phyloP scores from a whole-genome alignment of 2,329 filamentous ascomycete genomes.

The Beauveria sp. region DNA sequence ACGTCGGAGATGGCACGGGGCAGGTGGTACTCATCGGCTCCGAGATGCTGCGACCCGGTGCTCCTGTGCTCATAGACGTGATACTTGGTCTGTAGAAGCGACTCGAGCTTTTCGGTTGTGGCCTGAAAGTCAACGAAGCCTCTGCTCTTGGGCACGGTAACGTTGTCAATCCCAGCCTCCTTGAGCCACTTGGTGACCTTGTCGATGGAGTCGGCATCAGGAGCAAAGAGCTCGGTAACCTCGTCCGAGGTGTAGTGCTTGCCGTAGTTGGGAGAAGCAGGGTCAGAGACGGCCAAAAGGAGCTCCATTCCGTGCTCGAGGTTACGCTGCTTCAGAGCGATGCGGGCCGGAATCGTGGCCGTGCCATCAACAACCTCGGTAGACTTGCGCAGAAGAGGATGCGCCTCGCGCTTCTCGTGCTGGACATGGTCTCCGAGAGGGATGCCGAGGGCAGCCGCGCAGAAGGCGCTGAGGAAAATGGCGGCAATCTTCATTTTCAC shows the following conservation, averaged over 20 bases:
- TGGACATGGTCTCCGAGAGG: constrained; percentile 1
- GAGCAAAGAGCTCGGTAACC: neutral
- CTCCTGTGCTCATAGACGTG: constrained; percentile 39
- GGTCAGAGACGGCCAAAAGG: constrained; percentile 3
- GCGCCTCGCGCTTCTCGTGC: neutral
- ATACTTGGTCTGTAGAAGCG: constrained; percentile 43
- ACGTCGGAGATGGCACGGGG: constrained; percentile 27
- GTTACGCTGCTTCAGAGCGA: constrained; percentile 7
- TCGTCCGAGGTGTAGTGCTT: constrained; percentile 7
- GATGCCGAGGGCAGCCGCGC: constrained; percentile 1
- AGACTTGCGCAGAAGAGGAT: neutral
- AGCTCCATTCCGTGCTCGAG: constrained; percentile 5
- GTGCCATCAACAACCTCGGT: neutral
- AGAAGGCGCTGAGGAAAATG: neutral
- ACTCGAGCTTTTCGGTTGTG: constrained; percentile 28
- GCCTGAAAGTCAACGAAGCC: constrained; percentile 28
- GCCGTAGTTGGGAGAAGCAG: constrained; percentile 1
- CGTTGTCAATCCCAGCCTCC: constrained; percentile 41
- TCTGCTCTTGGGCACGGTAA: constrained; percentile 41
- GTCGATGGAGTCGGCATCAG: constrained; percentile 32
- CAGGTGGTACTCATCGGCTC: constrained; percentile 29
- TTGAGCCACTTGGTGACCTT: constrained; percentile 45
- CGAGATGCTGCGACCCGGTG: constrained; percentile 25
- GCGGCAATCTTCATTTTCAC: constrained; percentile 1
- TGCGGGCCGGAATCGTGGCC: neutral